A percentile compares a stretch with the other conserved stretches of the same genome.
phyloP scores from a whole-genome alignment of 495 filamentous ascomycete genomes.

The Aspergillus taichungensis region DNA sequence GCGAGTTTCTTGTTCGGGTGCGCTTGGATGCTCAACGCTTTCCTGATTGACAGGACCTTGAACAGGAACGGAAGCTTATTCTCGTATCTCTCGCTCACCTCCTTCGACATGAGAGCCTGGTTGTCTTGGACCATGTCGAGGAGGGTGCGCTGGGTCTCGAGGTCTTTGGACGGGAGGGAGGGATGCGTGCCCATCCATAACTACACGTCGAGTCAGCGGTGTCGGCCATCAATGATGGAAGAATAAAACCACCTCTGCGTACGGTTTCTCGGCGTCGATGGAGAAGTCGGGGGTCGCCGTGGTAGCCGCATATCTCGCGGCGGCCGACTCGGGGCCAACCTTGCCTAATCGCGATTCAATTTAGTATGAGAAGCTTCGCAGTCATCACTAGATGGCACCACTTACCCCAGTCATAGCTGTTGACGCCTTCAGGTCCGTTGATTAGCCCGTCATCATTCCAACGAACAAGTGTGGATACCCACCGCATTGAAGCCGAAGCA shows the following conservation, averaged over 20 bases:
- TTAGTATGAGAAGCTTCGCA: slow-evolving; percentile 1
- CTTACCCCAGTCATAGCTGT: slow-evolving; percentile 96
- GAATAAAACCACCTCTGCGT: slow-evolving; percentile 62
- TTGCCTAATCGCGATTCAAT: slow-evolving; percentile 43
- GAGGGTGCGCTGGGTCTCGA: slow-evolving; percentile 73
- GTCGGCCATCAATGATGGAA: slow-evolving; percentile 1
- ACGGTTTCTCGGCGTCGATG: slow-evolving; percentile 69
- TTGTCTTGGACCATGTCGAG: slow-evolving; percentile 89
- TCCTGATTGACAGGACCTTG: slow-evolving; percentile 90
- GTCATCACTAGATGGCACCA: not conserved
- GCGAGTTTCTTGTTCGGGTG: slow-evolving; percentile 98
- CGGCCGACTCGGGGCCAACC: slow-evolving; percentile 64
- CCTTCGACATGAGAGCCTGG: slow-evolving; percentile 62
- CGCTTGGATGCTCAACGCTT: slow-evolving; percentile 93
- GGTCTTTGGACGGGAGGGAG: slow-evolving; percentile 84
- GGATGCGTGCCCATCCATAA: slow-evolving; percentile 99
- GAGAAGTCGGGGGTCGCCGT: slow-evolving; percentile 61
- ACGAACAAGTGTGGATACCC: slow-evolving; percentile 11
- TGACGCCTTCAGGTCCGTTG: slow-evolving; percentile 50
- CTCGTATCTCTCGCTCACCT: slow-evolving; percentile 63
- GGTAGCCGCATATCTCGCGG: slow-evolving; percentile 67
- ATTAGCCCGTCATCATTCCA: too few species aligned
- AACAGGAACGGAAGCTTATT: slow-evolving; percentile 89
- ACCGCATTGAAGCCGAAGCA: slow-evolving; percentile 92
- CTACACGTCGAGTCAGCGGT: slow-evolving; percentile 32